Percentiles rank a stretch among this genome's conserved stretches.
These are phyloP conservation scores for Lathyrus aphaca DNA, from an alignment of 306 rosid species.

Conservation along the genomic window DNA sequence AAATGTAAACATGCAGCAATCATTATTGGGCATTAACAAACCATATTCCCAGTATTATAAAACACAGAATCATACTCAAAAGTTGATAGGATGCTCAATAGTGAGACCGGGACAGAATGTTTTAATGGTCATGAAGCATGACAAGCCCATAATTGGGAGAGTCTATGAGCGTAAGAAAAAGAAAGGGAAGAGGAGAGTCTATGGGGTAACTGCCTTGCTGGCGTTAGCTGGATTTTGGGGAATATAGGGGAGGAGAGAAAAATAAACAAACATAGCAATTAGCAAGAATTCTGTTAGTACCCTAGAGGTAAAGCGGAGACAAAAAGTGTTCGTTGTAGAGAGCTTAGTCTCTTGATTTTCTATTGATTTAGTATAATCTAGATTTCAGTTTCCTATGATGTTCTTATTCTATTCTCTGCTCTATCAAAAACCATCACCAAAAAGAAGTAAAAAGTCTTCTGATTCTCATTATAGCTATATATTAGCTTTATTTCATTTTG, in stretches of 20 bases:
- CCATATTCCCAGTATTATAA: conserved; percentile 8
- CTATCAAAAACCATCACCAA: not conserved
- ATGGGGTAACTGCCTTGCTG: not conserved
- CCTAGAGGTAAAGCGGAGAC: not conserved
- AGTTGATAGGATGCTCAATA: conserved; percentile 12
- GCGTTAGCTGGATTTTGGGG: not conserved
- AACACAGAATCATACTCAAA: conserved; percentile 20
- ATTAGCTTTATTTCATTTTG: conserved; percentile 18
- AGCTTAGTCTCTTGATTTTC: conserved; percentile 1
- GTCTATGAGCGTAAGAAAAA: not conserved
- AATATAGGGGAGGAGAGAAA: conserved; percentile 1
- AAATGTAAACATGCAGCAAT: conserved; percentile 21
- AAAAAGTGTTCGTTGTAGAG: not conserved
- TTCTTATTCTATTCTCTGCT: not conserved
- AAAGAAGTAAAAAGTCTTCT: conserved; percentile 20
- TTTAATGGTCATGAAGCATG: not conserved
- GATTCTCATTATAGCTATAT: conserved; percentile 17
- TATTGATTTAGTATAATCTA: not conserved
- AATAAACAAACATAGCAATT: conserved; percentile 3
- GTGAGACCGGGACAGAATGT: not conserved
- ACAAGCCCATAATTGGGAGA: not conserved
- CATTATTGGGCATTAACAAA: conserved; percentile 10
- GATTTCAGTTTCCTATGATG: not conserved
- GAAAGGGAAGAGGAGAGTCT: not conserved
- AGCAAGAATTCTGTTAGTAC: not conserved